Evolutionary conservation across 2,329 filamentous ascomycete genomes (phyloP), one percentile per base, ranked within the genome.

Genomic region (Plenodomus lindquistii): DNA sequence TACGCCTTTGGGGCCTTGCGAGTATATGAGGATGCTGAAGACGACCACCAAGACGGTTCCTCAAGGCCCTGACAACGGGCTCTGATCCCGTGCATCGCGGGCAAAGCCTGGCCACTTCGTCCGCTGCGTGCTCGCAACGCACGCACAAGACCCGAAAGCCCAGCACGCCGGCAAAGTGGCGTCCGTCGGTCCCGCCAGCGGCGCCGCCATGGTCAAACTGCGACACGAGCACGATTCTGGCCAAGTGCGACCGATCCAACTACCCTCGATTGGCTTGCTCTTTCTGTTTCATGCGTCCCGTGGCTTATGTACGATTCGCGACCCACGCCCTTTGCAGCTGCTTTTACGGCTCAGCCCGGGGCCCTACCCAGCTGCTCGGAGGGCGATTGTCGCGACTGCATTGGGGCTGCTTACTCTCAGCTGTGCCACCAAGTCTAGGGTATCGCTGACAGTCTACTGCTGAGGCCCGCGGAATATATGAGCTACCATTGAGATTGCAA

Each of bases 141-240:
- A 60, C 55, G 54, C 57, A 60, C 55, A 53, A 59, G 52, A 39
- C 58, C 45, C 45, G 34, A 45, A 48, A 44, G 42, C 48, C 17
- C 36, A 15, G 27, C 11, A 31, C 4, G 24, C 47, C 50, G 52
- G 57, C 49, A 51, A 45, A 19, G 46, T 46, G 50, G 47, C 38
- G 50, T 54, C 52, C 27, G 27, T 48, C 52, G 52, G 42, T 52
- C 44, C 50, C 55, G 55, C 40, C 43, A 54, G 54, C 35, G 54
- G 5, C 54, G 52, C 47, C 36, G 41, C 45, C 42, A 35, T 40
- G 31, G 34, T 34, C 48, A 58, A 58, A 48, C 54, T 36, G 55
- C 53, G 6, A 31, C 27, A 7, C 27, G 6, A 7, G 11, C 27
- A 7, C 50, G 50, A 46, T 54, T 48, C 44, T 20, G 59, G 49